These are phyloP conservation scores for Fusarium nygamai DNA, from an alignment of 2,329 filamentous ascomycete genomes.

Conservation along the genomic window DNA sequence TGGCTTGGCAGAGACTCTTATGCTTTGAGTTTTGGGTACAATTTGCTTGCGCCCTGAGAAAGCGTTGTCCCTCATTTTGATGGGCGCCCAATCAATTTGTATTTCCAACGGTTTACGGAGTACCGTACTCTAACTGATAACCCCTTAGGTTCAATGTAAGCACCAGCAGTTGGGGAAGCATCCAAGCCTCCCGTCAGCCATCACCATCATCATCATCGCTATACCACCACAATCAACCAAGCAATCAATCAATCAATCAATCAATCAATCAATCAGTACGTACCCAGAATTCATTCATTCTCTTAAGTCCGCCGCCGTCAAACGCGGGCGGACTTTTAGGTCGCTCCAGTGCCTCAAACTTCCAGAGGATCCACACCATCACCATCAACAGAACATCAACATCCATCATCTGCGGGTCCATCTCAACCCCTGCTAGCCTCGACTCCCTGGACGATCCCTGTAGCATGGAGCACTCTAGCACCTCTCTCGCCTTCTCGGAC, in stretches of 20 bases:
- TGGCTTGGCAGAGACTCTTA: background rate
- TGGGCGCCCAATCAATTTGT: slow-evolving; percentile 10
- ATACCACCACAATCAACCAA: background rate
- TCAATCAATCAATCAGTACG: background rate
- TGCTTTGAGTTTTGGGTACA: slow-evolving; percentile 9
- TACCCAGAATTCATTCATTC: background rate
- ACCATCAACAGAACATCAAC: slow-evolving; percentile 28
- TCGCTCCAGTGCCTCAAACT: background rate
- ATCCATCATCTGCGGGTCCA: slow-evolving; percentile 18
- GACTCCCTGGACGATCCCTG: slow-evolving; percentile 34
- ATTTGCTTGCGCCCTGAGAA: slow-evolving; percentile 34
- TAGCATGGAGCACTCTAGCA: background rate
- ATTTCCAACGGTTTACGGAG: slow-evolving; percentile 21
- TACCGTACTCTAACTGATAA: background rate
- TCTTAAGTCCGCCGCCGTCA: slow-evolving; percentile 32
- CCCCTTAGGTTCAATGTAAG: slow-evolving; percentile 16
- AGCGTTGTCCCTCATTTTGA: slow-evolving; percentile 10
- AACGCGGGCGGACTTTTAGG: slow-evolving; percentile 36
- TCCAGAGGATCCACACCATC: slow-evolving; percentile 32
- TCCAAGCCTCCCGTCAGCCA: slow-evolving; percentile 32
- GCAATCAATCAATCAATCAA: background rate
- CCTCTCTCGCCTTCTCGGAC: slow-evolving; percentile 51
- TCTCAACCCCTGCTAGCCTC: slow-evolving; percentile 5
- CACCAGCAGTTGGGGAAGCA: slow-evolving; percentile 16
- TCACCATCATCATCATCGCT: background rate